A percentile compares a stretch with the other conserved stretches of the same genome.
Conservation (phyloP, 2,329 filamentous ascomycete genomes). For the Blastomyces gilchristii region DNA sequence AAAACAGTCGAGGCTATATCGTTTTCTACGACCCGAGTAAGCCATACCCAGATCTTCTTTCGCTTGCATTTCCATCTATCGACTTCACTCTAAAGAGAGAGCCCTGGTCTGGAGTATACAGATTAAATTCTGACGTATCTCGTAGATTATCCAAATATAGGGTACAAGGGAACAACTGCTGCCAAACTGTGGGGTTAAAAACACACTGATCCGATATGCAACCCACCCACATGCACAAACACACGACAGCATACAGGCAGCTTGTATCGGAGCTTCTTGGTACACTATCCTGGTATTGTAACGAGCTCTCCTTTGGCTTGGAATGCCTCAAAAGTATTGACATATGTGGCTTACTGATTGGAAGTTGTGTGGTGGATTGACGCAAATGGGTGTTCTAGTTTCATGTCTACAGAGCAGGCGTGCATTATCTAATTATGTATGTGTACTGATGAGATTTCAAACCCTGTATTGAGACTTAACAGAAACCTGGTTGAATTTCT, state of each 20-base stretch:
- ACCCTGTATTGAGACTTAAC: not conserved
- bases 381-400: not conserved
- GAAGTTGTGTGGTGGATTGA: not conserved
- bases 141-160: not conserved
- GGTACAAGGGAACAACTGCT: not conserved
- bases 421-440: too few species aligned
- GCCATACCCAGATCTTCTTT: not conserved
- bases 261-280: not conserved
- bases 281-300: not conserved
- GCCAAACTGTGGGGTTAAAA: not conserved
- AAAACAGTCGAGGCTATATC: constrained; percentile 4
- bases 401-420: not conserved
- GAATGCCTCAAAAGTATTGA: not conserved
- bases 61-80: not conserved
- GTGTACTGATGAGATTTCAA: not conserved
- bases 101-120: not conserved
- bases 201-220: not conserved
- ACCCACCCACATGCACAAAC: not conserved
- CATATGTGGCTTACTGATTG: not conserved
- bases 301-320: not conserved
- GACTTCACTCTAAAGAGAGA: not conserved
- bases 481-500: not conserved
- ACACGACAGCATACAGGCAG: not conserved
- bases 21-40: not conserved
- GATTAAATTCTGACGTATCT: not conserved